Base-by-base conservation (phyloP, 2,329 filamentous ascomycete genomes). In the Stagonosporopsis cucurbitacearum region DNA sequence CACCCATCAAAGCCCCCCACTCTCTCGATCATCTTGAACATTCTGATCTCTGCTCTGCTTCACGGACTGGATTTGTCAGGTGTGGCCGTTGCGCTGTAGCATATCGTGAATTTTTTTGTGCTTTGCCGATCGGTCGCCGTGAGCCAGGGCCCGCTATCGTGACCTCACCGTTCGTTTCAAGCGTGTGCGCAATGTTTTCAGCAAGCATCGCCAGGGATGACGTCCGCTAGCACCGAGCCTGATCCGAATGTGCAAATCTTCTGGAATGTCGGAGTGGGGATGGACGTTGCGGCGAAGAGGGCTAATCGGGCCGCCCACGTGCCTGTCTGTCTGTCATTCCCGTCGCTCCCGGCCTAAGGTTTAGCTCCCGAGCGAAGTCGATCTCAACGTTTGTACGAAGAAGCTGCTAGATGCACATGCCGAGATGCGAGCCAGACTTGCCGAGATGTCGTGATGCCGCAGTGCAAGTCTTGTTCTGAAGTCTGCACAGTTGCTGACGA, bases 81-180 rank as follows among this genome's bases (percentile, higher is more conserved):
- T 22, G 37, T 51, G 48, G 55, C 54, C 54, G 33, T 54, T 59
- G 51, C 48, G 52, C 33, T 50, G 20, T 57, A 52, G 48, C 46
- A 50, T 50, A 40, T 54, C 54, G 46, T 55, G 49, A 58, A 63
- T 57, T 54, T 66, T 66, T 65, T 63, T 57, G 51, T 60, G 48
- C 57, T 65, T 67, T 56, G 65, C 65, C 65, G 65, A 66, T 60
- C 36, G 59, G 49, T 63, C 51, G 60, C 65, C 65, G 65, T 49
- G 50, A 44, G 44, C 54, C 36, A 37, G 55, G 62, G 60, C 57
- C 64, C 62, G 61, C 59, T 53, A 36, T 40, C 13, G 52, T 55
- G 40, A 59, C 55, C 57, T 58, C 54, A 63, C 42, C 36, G 25
- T 45, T 32, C 39, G 42, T 43, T 50, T 20, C 19, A 30, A 35